phyloP scores from a whole-genome alignment of 192 early-diverging fungal species.

The Nowakowskiella sp. region DNA sequence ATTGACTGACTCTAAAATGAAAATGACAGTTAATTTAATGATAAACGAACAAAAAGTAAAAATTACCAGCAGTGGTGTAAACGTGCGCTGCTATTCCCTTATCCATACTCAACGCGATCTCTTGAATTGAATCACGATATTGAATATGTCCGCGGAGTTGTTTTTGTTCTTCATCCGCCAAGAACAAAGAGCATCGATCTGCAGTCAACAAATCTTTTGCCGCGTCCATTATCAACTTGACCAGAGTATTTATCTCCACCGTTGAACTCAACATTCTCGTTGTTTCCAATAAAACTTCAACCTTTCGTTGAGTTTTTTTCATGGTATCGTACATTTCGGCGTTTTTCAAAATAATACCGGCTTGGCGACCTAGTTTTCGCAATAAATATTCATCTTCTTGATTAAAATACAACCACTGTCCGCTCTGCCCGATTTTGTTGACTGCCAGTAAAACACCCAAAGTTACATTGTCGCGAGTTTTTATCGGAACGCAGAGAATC shows the following conservation, averaged over 20 bases:
- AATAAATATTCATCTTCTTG: conserved; percentile 36
- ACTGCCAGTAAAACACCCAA: conserved; percentile 36
- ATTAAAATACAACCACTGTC: conserved; percentile 19
- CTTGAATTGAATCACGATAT: conserved; percentile 28
- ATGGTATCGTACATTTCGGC: conserved; percentile 37
- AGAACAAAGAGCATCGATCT: conserved; percentile 39
- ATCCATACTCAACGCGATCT: conserved; percentile 30
- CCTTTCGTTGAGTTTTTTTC: conserved; percentile 39
- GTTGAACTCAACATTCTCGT: conserved; percentile 34
- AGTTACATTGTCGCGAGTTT: conserved; percentile 17
- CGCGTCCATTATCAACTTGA: conserved; percentile 41
- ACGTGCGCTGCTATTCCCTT: conserved; percentile 37
- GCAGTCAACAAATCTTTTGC: conserved; percentile 38
- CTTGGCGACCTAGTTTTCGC: conserved; percentile 14
- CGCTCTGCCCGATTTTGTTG: conserved; percentile 30
- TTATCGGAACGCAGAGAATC: conserved; percentile 30
- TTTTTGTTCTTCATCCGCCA: conserved; percentile 28
- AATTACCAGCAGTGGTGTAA: conserved; percentile 29
- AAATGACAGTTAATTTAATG: neutral
- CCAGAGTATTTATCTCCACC: conserved; percentile 30
- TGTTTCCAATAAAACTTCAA: conserved; percentile 42
- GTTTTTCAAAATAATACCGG: conserved; percentile 30
- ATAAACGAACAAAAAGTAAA: neutral
- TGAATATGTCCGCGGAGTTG: conserved; percentile 34
- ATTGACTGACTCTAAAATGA: conserved; percentile 30